Conservation (phyloP, 2,329 filamentous ascomycete species). For the Aspergillus sergii region DNA sequence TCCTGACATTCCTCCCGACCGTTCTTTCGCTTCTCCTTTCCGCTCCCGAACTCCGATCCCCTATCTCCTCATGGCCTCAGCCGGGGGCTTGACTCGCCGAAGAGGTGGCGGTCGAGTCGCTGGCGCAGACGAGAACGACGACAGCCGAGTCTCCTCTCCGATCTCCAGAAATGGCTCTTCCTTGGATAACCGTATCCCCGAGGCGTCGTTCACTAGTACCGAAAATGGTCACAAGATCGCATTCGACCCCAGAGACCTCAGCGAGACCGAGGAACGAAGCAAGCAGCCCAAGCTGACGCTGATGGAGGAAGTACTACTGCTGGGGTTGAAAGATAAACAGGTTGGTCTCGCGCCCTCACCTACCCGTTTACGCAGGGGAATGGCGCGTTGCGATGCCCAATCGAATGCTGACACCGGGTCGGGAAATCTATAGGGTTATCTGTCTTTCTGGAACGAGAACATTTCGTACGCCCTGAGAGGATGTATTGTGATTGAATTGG, state of each 20-base stretch:
- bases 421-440: conserved; percentile 70
- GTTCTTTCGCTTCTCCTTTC: conserved; percentile 16
- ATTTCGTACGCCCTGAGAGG: conserved; percentile 97
- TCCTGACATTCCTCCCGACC: conserved; percentile 7
- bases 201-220: conserved; percentile 80
- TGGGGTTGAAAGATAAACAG: conserved; percentile 98
- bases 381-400: conserved; percentile 6
- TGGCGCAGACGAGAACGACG: conserved; percentile 63
- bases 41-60: conserved; percentile 19
- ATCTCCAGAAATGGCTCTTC: conserved; percentile 63
- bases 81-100: conserved; percentile 72
- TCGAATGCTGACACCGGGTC: conserved; percentile 25
- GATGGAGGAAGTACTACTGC: conserved; percentile 96
- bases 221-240: conserved; percentile 99
- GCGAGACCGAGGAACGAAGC: conserved; percentile 91
- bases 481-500: conserved; percentile 97
- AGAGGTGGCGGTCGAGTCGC: conserved; percentile 64
- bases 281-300: conserved; percentile 98
- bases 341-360: conserved; percentile 52
- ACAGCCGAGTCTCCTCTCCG: conserved; percentile 68
- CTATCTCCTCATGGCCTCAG: conserved; percentile 59
- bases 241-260: conserved; percentile 95
- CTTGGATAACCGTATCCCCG: conserved; percentile 56
- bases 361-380: background rate
- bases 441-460: conserved; percentile 99